phyloP scores from a whole-genome alignment of 2,329 filamentous ascomycete genomes.

The Fusarium sp. region DNA sequence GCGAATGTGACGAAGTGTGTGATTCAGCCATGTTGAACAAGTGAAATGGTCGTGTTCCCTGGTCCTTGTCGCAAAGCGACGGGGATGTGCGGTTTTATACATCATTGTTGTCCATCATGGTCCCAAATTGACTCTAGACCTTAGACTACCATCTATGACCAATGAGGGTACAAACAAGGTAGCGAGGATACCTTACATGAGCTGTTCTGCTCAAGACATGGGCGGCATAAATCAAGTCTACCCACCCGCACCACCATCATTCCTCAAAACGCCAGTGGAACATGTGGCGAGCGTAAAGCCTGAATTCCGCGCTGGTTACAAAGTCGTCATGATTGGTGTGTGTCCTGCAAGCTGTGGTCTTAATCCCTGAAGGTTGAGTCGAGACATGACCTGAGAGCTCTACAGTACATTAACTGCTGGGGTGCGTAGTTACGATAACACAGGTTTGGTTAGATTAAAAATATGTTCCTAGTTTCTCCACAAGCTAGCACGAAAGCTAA shows the following conservation, averaged over 20 bases:
- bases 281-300: conserved; percentile 8
- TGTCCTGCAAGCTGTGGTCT: not conserved
- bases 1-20: conserved; percentile 49
- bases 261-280: conserved; percentile 5
- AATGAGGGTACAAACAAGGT: conserved; percentile 6
- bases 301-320: not conserved
- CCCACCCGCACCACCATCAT: conserved; percentile 9
- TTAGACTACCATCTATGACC: conserved; percentile 1
- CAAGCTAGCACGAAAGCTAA: conserved; percentile 11
- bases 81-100: conserved; percentile 23
- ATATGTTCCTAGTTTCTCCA: not conserved
- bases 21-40: conserved; percentile 30
- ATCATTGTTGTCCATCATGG: not conserved
- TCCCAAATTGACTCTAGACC: not conserved
- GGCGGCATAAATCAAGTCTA: conserved; percentile 1
- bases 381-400: conserved; percentile 1
- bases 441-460: not conserved
- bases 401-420: not conserved
- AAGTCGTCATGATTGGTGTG: conserved; percentile 10
- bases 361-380: not conserved
- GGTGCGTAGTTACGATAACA: not conserved
- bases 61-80: not conserved
- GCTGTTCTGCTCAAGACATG: not conserved
- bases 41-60: not conserved
- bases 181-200: not conserved